Evolutionary conservation across 106 monocot genomes (phyloP), one percentile per base, ranked within the genome.

Genomic region (Gastrodia elata): DNA sequence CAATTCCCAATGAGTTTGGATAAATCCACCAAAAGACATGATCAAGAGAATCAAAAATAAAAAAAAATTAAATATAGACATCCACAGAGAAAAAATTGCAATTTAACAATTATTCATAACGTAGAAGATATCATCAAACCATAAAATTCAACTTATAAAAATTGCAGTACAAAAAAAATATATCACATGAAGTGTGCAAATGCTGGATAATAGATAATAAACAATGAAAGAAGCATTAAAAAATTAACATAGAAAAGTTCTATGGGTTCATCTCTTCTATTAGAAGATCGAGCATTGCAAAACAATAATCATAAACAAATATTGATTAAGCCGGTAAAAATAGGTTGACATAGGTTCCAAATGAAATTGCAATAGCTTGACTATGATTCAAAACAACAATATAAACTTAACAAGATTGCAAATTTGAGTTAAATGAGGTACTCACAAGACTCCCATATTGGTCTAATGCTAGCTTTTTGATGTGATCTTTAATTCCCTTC

Each of bases 361-460:
- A 32, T 61, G 13, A 30, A 26, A 59, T 16, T 6, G 20, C 38
- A 20, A 36, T 67, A 7, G 8, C 37, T 8, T 6, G 36, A 67
- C 20, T 36, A 67, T 6, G 37, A 67, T 67, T 67, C 20, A 48
- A 38, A 28, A 49, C 49, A 20, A 71, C 32, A 61, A 27, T 61
- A 61, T 14, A 61, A 61, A 61, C 61, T 61, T 32, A 3, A 30
- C 61, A 61, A 4, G 13, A 61, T 11, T 30, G 32, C 26, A 15
- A 8, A 14, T 32, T 61, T 32, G 0, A 44, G 44, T 22, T 52
- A 67, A 67, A 67, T 36, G 34, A 24, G 65, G 7, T 71, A 88
- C 91, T 84, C 61, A 98, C 97, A 74, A 98, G 80, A 76, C 88
- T 83, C 30, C 97, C 90, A 77, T 80, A 78, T 42, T 87, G 88